Evolutionary conservation across 2,329 filamentous ascomycete genomes (phyloP).

Genomic region (Cordyceps cateniannulata): DNA sequence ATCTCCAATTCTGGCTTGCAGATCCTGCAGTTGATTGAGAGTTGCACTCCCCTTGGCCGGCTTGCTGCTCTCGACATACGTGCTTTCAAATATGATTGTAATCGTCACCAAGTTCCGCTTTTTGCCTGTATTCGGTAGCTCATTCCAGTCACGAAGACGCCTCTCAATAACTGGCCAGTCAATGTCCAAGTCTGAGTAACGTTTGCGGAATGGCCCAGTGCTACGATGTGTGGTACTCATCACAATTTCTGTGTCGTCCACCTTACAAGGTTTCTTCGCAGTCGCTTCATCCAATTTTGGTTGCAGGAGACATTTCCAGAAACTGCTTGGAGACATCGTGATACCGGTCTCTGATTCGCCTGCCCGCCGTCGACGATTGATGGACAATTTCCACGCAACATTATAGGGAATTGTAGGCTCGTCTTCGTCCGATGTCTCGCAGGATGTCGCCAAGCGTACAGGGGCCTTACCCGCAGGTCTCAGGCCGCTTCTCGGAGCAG

Average conservation of each 20-base stretch:
- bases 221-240: slow-evolving; percentile 1
- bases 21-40: slow-evolving; percentile 8
- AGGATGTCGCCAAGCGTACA: background rate
- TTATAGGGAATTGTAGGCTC: slow-evolving; percentile 11
- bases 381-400: slow-evolving; percentile 10
- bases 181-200: slow-evolving; percentile 5
- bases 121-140: slow-evolving; percentile 10
- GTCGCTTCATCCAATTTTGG: slow-evolving; percentile 3
- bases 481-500: slow-evolving; percentile 4
- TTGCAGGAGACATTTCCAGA: slow-evolving; percentile 7
- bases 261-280: slow-evolving; percentile 10
- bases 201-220: background rate
- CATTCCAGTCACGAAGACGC: slow-evolving; percentile 10
- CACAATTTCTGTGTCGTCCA: slow-evolving; percentile 10
- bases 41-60: slow-evolving; percentile 9
- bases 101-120: slow-evolving; percentile 10
- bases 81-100: slow-evolving; percentile 11
- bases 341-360: slow-evolving; percentile 8
- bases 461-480: slow-evolving; percentile 9
- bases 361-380: slow-evolving; percentile 1
- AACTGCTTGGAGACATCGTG: slow-evolving; percentile 1
- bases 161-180: slow-evolving; percentile 10
- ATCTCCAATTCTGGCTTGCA: slow-evolving; percentile 13
- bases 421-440: slow-evolving; percentile 9
- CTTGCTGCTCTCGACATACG: slow-evolving; percentile 7